Percentiles rank a stretch among this genome's conserved stretches.
Evolutionary conservation across 1,284 basidiomycete species (phyloP).

Genomic region (Spongiforma sp.): DNA sequence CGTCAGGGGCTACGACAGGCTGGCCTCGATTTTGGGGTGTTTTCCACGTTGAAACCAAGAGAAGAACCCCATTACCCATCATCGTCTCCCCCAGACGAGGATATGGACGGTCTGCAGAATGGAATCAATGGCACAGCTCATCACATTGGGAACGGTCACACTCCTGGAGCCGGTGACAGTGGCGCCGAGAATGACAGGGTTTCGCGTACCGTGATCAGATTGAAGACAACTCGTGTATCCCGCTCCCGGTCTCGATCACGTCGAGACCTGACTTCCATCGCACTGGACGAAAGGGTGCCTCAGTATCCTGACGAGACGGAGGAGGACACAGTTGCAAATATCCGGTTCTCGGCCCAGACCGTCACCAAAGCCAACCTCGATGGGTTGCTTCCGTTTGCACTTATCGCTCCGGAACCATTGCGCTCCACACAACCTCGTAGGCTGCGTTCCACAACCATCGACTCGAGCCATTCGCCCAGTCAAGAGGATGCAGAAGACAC

Average conservation of each 20-base stretch:
- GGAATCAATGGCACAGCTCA: slow-evolving; percentile 29
- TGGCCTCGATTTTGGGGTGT: slow-evolving; percentile 74
- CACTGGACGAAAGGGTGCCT: slow-evolving; percentile 55
- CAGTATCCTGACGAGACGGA: slow-evolving; percentile 56
- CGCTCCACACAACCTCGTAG: slow-evolving; percentile 42
- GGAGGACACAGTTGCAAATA: slow-evolving; percentile 69
- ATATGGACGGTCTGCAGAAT: slow-evolving; percentile 29
- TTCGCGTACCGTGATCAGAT: slow-evolving; percentile 75
- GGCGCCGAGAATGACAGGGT: slow-evolving; percentile 56
- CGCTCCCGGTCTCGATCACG: slow-evolving; percentile 77
- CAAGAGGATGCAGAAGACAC: slow-evolving; percentile 24
- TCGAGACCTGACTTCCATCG: slow-evolving; percentile 60
- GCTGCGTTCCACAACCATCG: slow-evolving; percentile 18
- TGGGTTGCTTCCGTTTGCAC: slow-evolving; percentile 70
- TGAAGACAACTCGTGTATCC: slow-evolving; percentile 49
- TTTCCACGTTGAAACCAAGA: slow-evolving; percentile 49
- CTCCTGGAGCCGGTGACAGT: slow-evolving; percentile 35
- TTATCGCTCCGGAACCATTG: slow-evolving; percentile 72
- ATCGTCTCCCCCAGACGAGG: slow-evolving; percentile 25
- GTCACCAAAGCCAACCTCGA: slow-evolving; percentile 62
- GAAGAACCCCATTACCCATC: slow-evolving; percentile 20
- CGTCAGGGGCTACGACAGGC: slow-evolving; percentile 64
- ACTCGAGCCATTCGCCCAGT: slow-evolving; percentile 20
- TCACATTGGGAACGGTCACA: slow-evolving; percentile 31
- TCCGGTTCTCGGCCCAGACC: slow-evolving; percentile 74